Base-by-base conservation (phyloP, 257 asterid genomes). In the Solanum dulcamara region DNA sequence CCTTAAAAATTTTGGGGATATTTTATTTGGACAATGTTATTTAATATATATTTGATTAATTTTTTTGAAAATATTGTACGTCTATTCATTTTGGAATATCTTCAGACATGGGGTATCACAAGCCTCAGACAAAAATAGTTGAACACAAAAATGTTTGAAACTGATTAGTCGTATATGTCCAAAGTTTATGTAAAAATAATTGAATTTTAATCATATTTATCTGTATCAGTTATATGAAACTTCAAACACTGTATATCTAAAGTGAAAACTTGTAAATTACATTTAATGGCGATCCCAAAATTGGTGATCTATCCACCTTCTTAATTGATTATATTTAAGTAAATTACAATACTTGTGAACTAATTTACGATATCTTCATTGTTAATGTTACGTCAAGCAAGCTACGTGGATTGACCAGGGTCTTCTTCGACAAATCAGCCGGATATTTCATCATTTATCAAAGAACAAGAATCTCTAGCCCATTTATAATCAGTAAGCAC, bases 41-140 rank as follows among this genome's bases (percentile, higher is more conserved):
- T 66, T 30, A 2, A 64, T 64, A 28, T 30, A 26, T 28, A 62
- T 62, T 13, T 64, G 1, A 2, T 11, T n/a, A n/a, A n/a, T 28
- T 5, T 62, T 15, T 14, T 1, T 0, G 26, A 13, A 60, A 10
- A 12, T 11, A 13, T 14, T 14, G 0, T 14, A 30, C 0, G 0
- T 15, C 4, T 66, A 66, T 15, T 7, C 1, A 30, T 3, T 28
- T 6, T 7, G 38, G 4, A 66, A 66, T 2, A 14, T 14, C n/a
- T 66, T 66, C 3, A 30, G 4, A 14, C 2, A 15, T 30, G 5
- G 1, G 7, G 5, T 64, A 64, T 64, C 72, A 28, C 2, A 28
- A 2, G 71, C 17, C 22, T 2, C 6, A 0, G 12, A 6, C 5
- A 14, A 64, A 64, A 13, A 6, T 28, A 13, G 2, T 60, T 60